phyloP scores from a whole-genome alignment of 108 stramenopile species.

The Bacterosira constricta region DNA sequence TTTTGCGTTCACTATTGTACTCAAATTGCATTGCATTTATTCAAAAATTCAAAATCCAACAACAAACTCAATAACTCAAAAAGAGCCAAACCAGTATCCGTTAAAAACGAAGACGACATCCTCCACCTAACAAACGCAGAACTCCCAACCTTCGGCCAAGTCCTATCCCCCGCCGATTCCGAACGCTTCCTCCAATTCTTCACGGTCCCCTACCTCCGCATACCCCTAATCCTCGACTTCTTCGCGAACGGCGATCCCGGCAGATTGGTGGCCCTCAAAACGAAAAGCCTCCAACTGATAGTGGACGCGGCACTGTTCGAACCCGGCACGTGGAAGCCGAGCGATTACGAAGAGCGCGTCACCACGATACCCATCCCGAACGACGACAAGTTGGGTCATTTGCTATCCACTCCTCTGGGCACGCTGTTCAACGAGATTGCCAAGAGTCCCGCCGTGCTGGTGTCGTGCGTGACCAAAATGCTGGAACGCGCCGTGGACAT shows the following conservation, averaged over 20 bases:
- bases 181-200: constrained; percentile 95
- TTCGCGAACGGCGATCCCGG: constrained; percentile 94
- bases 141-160: constrained; percentile 92
- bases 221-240: constrained; percentile 95
- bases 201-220: constrained; percentile 95
- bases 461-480: constrained; percentile 86
- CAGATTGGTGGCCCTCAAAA: constrained; percentile 76
- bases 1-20: not conserved
- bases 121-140: constrained; percentile 89
- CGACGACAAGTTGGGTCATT: constrained; percentile 69
- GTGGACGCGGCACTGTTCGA: constrained; percentile 96
- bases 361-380: constrained; percentile 81
- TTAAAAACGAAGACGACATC: constrained; percentile 93
- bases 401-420: constrained; percentile 90
- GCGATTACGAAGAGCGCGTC: constrained; percentile 75
- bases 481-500: constrained; percentile 93
- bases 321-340: constrained; percentile 91
- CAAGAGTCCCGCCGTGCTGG: constrained; percentile 89
- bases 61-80: too few relatives aligned
- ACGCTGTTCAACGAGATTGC: constrained; percentile 95
- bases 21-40: too few relatives aligned
- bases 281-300: constrained; percentile 91
- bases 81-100: constrained; percentile 77
- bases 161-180: constrained; percentile 87
- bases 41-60: too few relatives aligned